These are phyloP conservation scores for Boletus vinaceobasis DNA, from an alignment of 768 basidiomycete species.

Conservation along the genomic window DNA sequence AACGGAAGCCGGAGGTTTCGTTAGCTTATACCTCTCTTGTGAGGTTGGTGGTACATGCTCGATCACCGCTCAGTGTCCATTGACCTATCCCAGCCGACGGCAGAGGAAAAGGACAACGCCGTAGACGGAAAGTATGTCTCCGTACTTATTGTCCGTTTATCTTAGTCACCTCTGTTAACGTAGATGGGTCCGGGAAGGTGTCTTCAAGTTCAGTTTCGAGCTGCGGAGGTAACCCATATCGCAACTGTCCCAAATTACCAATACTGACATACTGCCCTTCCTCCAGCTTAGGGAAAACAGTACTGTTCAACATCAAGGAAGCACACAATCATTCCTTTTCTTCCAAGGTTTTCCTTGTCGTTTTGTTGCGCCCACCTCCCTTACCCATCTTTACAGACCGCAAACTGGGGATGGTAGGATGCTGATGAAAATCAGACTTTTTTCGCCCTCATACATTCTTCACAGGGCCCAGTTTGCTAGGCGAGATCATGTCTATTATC, in stretches of 20 bases:
- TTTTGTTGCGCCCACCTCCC: not conserved
- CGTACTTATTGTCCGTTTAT: not conserved
- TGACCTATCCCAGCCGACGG: constrained; percentile 55
- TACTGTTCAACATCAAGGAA: constrained; percentile 65
- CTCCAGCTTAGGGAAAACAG: constrained; percentile 43
- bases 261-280: not conserved
- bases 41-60: constrained; percentile 50
- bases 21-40: constrained; percentile 78
- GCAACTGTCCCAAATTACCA: not conserved
- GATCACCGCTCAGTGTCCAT: not conserved
- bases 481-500: constrained; percentile 67
- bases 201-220: constrained; percentile 86
- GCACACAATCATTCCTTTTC: constrained; percentile 82
- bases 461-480: constrained; percentile 75
- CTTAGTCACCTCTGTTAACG: not conserved
- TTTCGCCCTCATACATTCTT: not conserved
- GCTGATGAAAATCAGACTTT: not conserved
- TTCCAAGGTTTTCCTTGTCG: constrained; percentile 45
- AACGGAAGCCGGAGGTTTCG: constrained; percentile 53
- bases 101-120: constrained; percentile 68
- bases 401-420: constrained; percentile 83
- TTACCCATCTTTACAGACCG: constrained; percentile 46
- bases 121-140: constrained; percentile 52
- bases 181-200: constrained; percentile 82
- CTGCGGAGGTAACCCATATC: constrained; percentile 53